These are phyloP conservation scores for Sarocladium oryzae DNA, from an alignment of 2,329 filamentous ascomycete species.

Conservation along the genomic window DNA sequence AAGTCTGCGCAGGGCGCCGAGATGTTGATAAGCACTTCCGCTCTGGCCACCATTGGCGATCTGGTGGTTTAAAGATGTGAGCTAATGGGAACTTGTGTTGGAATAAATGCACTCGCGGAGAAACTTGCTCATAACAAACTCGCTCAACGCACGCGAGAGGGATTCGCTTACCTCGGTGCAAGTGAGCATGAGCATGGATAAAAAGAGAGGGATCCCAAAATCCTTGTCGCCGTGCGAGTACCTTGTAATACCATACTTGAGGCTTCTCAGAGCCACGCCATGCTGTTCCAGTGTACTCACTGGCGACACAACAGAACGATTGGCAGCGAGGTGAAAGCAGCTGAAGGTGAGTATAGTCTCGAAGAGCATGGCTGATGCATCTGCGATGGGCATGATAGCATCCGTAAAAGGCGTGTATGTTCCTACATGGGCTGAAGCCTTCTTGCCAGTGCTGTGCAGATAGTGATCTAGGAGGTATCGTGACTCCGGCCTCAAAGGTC, in stretches of 20 bases:
- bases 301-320: background rate
- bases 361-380: background rate
- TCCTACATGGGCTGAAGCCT: background rate
- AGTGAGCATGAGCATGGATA: conserved; percentile 4
- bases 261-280: background rate
- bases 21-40: conserved; percentile 1
- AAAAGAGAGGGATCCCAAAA: background rate
- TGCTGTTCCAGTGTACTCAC: background rate
- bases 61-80: background rate
- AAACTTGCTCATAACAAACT: background rate
- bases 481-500: background rate
- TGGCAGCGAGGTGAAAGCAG: conserved; percentile 1
- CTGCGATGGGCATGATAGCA: background rate
- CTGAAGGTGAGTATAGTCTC: background rate
- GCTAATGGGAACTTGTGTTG: too few species aligned
- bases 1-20: background rate
- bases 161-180: background rate
- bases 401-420: background rate
- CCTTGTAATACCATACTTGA: conserved; percentile 1
- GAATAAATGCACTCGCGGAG: too few species aligned
- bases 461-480: conserved; percentile 2
- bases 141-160: background rate
- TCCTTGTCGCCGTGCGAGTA: background rate
- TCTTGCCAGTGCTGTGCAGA: conserved; percentile 3
- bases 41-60: background rate